Evolutionary conservation across 805 yeast genomes (phyloP), one percentile per base, ranked within the genome.

Genomic region (Sugiyamaella valdiviana): DNA sequence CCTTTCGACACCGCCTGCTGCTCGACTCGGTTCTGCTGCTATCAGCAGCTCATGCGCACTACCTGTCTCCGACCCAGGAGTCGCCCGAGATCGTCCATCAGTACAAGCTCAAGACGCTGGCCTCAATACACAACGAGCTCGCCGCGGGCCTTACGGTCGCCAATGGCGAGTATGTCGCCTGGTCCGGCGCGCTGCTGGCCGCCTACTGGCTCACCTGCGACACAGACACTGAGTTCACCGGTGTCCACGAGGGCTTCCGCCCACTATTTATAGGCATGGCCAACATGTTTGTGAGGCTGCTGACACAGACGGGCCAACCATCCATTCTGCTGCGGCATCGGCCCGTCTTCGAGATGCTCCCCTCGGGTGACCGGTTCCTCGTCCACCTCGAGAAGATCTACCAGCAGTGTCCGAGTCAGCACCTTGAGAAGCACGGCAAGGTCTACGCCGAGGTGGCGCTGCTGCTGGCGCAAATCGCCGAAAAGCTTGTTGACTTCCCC

Each of bases 211-310:
- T 45, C 7, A 45, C 48, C 10, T 45, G 44, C 24, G 48, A 45
- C 21, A 32, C 20, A 14, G 48, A 45, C 32, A 39, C 39, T 2
- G 48, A 45, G 42, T 45, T 45, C 36, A 15, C 24, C 2, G 48
- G 48, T 6, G 38, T 45, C 20, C 15, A 35, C 44, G 32, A 29
- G 15, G 48, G 48, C 20, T 45, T 45, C 38, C 32, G 44, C 6
- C 48, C 48, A 10, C 20, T 45, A 15, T 45, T 45, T 36, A 29
- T 19, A 10, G 48, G 48, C 26, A 45, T 45, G 48, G 21, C 15
- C n/a, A 36, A 38, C 21, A 39, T 45, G 26, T 45, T 45, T 39
- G 20, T 22, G n/a, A 41, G 36, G 7, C 21, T 32, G n/a, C 24
- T 41, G 19, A 10, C 9, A 36, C 21, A 19, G 22, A 36, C 38